Evolutionary conservation across 2,329 filamentous ascomycete genomes (phyloP).

Genomic region (Pezicula radicicola): DNA sequence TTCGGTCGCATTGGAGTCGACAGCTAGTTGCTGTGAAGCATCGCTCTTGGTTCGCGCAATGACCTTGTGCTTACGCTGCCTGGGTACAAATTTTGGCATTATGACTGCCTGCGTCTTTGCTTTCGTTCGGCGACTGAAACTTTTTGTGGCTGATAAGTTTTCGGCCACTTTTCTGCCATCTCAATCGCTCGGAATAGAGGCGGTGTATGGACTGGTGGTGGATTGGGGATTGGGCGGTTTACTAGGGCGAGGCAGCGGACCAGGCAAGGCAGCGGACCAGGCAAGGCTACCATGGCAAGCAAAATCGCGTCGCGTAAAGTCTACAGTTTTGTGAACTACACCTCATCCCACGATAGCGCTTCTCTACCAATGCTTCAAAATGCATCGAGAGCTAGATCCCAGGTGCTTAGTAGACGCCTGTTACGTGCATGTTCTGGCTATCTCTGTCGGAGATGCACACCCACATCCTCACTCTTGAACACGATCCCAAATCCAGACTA

Average conservation of each 20-base stretch:
- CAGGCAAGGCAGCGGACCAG: too few relatives aligned
- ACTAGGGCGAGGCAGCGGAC: not conserved
- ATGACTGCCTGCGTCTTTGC: conserved; percentile 1
- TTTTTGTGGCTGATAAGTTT: not conserved
- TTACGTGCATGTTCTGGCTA: not conserved
- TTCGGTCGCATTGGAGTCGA: conserved; percentile 54
- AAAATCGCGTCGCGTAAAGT: not conserved
- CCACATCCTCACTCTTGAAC: not conserved
- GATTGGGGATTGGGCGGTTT: not conserved
- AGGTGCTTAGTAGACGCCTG: not conserved
- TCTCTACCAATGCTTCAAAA: conserved; percentile 1
- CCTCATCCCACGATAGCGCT: not conserved
- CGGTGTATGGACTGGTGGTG: not conserved
- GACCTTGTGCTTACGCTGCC: conserved; percentile 66
- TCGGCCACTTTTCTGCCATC: not conserved
- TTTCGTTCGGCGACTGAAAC: not conserved
- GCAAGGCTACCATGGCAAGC: too few relatives aligned
- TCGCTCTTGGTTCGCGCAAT: conserved; percentile 57
- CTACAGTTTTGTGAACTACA: too few relatives aligned
- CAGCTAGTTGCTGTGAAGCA: conserved; percentile 28
- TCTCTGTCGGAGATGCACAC: not conserved
- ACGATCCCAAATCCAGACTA: not conserved
- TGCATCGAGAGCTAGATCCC: conserved; percentile 1
- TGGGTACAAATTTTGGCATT: conserved; percentile 51
- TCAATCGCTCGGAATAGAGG: too few relatives aligned